Evolutionary conservation across 495 filamentous ascomycete genomes (phyloP), one percentile per base, ranked within the genome.

Genomic region (Penicillium nucicola): DNA sequence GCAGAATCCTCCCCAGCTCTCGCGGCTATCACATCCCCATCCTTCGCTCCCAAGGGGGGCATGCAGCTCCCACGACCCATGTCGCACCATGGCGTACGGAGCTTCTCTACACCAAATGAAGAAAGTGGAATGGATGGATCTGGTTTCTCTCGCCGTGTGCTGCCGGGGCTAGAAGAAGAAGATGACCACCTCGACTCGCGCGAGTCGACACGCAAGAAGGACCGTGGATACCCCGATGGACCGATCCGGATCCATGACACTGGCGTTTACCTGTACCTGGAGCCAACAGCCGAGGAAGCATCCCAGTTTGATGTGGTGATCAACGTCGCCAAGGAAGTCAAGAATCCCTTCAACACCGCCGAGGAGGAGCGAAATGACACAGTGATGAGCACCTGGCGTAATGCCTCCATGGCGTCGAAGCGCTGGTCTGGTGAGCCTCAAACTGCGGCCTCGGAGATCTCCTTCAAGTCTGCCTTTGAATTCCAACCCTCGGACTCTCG

Each of bases 251-350:
- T 98, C 22, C 95, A 97, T 54, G 85, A 91, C 36, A 85, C 90
- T n/a, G 84, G 87, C n/a, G 87, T 98, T 1, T 96, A 85, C 58
- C 76, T 98, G 0, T 98, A 95, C 53, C 70, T 95, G 34, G 93
- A 98, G 65, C 93, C 93, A 4, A 92, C 86, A 4, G 82, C 82
- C 0, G 85, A 92, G 42, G 89, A 96, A 61, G 92, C 92, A 2
- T 74, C 84, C 10, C 74, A 85, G 40, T 98, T 95, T 58, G 93
- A 97, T 62, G 86, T 97, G 3, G 83, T 98, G 30, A 82, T 98
- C 44, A 98, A 98, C 59, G 93, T 98, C 18, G 93, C 93, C 1
- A 88, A 90, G 56, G 93, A 98, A 70, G 93, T 98, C 3, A 72
- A 75, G 37, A 98, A 97, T 61, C 93, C 93, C 2, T 95, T 97